phyloP scores from a whole-genome alignment of 2,329 filamentous ascomycete genomes.

The Botrytis byssoidea region DNA sequence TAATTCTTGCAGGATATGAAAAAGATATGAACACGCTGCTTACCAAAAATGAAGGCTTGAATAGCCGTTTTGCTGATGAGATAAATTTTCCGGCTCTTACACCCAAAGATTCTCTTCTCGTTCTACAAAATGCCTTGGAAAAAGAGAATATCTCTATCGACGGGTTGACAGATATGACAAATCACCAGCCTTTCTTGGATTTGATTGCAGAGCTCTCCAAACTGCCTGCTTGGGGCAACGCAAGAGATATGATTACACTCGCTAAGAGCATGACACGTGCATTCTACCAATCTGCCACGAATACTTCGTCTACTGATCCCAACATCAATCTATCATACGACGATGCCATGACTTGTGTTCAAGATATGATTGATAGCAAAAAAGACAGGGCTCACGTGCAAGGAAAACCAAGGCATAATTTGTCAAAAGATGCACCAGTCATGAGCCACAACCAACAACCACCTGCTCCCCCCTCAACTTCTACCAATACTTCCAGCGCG shows the following conservation, averaged over 20 bases:
- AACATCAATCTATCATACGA: conserved; percentile 28
- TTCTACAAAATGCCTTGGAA: conserved; percentile 42
- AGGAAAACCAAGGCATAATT: not conserved
- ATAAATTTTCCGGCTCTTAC: conserved; percentile 44
- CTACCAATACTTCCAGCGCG: not conserved
- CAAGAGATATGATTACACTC: conserved; percentile 50
- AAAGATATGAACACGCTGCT: conserved; percentile 54
- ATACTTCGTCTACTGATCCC: conserved; percentile 3
- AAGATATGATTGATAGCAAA: conserved; percentile 31
- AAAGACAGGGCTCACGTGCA: conserved; percentile 15
- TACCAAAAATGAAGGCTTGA: conserved; percentile 51
- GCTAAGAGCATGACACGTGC: conserved; percentile 46
- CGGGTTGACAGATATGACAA: conserved; percentile 34
- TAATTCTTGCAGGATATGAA: conserved; percentile 58
- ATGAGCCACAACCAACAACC: conserved; percentile 9
- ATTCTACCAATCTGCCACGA: conserved; percentile 29
- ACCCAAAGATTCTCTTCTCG: conserved; percentile 40
- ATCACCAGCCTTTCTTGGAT: conserved; percentile 24
- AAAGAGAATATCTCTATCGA: conserved; percentile 34
- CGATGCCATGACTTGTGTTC: conserved; percentile 28
- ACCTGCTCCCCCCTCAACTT: not conserved
- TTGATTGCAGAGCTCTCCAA: conserved; percentile 43
- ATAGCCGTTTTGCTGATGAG: conserved; percentile 54
- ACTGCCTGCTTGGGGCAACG: conserved; percentile 51
- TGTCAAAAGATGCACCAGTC: conserved; percentile 16